These are phyloP conservation scores for Chlorella sp. DNA, from an alignment of 139 green algal species.

Conservation along the genomic window DNA sequence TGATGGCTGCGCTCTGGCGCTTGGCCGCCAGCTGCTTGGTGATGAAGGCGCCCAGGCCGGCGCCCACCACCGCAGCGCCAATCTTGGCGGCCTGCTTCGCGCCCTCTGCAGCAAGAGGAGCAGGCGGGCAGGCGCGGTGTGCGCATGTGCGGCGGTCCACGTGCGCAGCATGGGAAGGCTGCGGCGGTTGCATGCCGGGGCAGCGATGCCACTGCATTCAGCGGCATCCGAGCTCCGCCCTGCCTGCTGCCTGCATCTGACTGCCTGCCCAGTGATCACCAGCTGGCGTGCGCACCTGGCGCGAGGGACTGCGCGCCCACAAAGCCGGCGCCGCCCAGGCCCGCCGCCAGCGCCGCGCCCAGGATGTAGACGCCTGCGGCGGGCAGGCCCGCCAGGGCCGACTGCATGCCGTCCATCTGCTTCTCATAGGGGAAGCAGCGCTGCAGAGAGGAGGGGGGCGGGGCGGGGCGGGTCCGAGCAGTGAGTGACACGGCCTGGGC, in stretches of 20 bases:
- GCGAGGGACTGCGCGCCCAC: slow-evolving; percentile 39
- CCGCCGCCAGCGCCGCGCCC: slow-evolving; percentile 61
- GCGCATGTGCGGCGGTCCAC: too few species aligned
- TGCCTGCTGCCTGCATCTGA: too few species aligned
- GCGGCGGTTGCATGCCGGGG: too few species aligned
- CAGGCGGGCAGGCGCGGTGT: too few species aligned
- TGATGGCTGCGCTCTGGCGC: slow-evolving; percentile 68
- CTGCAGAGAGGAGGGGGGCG: slow-evolving; percentile 38
- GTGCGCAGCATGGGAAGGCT: too few species aligned
- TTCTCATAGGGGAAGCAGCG: slow-evolving; percentile 57
- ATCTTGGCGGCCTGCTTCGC: slow-evolving; percentile 50
- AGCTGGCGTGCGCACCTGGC: not conserved
- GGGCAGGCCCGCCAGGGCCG: slow-evolving; percentile 67
- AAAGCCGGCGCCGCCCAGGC: slow-evolving; percentile 49
- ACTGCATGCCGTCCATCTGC: slow-evolving; percentile 66
- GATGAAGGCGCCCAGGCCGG: slow-evolving; percentile 51
- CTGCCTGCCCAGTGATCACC: not conserved
- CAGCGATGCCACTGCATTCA: too few species aligned
- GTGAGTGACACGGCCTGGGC: too few species aligned
- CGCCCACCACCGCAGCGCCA: slow-evolving; percentile 53
- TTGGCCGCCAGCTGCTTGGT: slow-evolving; percentile 63
- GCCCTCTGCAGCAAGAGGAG: slow-evolving; percentile 39
- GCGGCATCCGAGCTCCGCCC: too few species aligned
- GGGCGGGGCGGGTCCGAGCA: too few species aligned
- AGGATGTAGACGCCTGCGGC: slow-evolving; percentile 66